Evolutionary conservation across 495 filamentous ascomycete genomes (phyloP).

Genomic region (Hypoxylon trugodes): DNA sequence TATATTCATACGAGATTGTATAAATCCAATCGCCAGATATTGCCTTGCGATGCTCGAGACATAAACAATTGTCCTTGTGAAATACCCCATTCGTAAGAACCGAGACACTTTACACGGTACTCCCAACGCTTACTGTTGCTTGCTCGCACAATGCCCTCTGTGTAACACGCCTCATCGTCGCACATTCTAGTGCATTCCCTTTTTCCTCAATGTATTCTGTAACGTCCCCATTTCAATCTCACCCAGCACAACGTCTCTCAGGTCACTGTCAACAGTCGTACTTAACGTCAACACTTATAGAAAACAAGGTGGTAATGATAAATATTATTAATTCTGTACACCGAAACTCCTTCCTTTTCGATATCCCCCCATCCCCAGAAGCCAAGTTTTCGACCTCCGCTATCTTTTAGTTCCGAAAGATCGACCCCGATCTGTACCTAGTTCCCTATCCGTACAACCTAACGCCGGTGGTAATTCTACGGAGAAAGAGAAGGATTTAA

Average conservation of each 20-base stretch:
- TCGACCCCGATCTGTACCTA: conserved; percentile 12
- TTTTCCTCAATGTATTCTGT: neutral
- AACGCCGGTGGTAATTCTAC: conserved; percentile 10
- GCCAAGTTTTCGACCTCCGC: too few species aligned
- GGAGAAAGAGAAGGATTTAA: conserved; percentile 27
- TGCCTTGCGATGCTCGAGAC: too few species aligned
- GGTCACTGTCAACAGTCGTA: too few species aligned
- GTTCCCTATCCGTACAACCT: neutral
- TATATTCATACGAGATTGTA: conserved; percentile 1
- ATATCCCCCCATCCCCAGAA: neutral
- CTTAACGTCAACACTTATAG: too few species aligned
- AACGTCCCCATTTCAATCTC: too few species aligned
- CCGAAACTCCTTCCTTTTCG: neutral
- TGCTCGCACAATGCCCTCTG: neutral
- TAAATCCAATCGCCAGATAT: too few species aligned
- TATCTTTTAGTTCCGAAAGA: too few species aligned
- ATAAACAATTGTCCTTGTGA: too few species aligned
- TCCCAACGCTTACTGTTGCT: conserved; percentile 9
- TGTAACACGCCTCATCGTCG: conserved; percentile 7
- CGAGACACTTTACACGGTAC: neutral
- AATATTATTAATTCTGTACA: too few species aligned
- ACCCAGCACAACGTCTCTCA: conserved; percentile 4
- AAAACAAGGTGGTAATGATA: too few species aligned
- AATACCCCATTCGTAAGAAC: neutral
- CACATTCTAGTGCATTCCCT: neutral